phyloP scores from a whole-genome alignment of 305 asterid genomes.

The Salvia sclarea region DNA sequence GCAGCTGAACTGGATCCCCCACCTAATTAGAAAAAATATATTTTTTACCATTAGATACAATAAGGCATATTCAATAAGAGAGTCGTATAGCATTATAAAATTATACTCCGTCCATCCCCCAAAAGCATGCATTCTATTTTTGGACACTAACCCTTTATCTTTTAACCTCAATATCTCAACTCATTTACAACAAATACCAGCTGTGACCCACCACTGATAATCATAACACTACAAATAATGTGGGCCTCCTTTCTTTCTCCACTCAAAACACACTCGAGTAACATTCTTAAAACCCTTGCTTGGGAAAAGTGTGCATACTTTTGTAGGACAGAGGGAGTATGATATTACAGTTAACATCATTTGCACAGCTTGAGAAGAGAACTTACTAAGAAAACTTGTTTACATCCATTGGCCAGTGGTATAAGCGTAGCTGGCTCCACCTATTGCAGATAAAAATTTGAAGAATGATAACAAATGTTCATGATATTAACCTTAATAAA shows the following conservation, averaged over 20 bases:
- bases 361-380: slow-evolving; percentile 26
- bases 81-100: background rate
- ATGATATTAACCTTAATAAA: slow-evolving; percentile 12
- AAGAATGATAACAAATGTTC: slow-evolving; percentile 21
- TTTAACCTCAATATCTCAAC: too few relatives aligned
- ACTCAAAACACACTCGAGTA: too few relatives aligned
- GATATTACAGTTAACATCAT: slow-evolving; percentile 19
- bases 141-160: too few relatives aligned
- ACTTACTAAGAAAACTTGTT: slow-evolving; percentile 95
- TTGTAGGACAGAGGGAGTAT: too few relatives aligned
- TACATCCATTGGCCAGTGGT: slow-evolving; percentile 95
- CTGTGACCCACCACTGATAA: too few relatives aligned
- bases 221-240: too few relatives aligned
- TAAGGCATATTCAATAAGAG: background rate
- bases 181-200: too few relatives aligned
- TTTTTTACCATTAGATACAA: slow-evolving; percentile 14
- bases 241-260: too few relatives aligned
- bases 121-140: too few relatives aligned
- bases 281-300: too few relatives aligned
- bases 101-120: background rate
- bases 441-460: slow-evolving; percentile 50
- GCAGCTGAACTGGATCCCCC: slow-evolving; percentile 98
- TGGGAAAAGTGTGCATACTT: too few relatives aligned
- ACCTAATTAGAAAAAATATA: slow-evolving; percentile 52
- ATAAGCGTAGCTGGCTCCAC: slow-evolving; percentile 94